phyloP scores from a whole-genome alignment of 2,329 filamentous ascomycete genomes.

The Pestalotiopsis sp. region DNA sequence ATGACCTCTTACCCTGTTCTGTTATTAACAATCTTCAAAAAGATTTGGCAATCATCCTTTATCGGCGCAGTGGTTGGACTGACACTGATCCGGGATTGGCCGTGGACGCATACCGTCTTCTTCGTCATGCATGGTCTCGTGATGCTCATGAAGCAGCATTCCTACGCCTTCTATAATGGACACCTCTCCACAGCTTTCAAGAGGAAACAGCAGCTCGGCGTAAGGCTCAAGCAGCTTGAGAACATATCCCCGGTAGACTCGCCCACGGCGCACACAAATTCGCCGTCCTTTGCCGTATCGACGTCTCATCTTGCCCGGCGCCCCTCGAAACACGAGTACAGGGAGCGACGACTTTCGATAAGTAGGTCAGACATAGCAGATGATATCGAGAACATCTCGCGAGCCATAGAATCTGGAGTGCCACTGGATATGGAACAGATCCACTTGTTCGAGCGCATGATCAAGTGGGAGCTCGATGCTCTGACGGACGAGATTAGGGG shows the following conservation, averaged over 20 bases:
- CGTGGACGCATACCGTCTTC: constrained; percentile 78
- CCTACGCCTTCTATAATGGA: constrained; percentile 78
- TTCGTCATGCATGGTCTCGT: constrained; percentile 52
- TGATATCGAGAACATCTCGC: constrained; percentile 62
- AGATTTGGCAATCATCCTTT: constrained; percentile 70
- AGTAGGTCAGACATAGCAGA: constrained; percentile 29
- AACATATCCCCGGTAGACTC: constrained; percentile 46
- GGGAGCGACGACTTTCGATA: constrained; percentile 44
- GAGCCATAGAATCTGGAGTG: constrained; percentile 61
- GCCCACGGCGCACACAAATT: constrained; percentile 41
- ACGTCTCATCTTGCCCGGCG: constrained; percentile 45
- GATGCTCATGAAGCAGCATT: constrained; percentile 84
- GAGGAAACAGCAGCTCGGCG: constrained; percentile 44
- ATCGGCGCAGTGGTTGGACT: constrained; percentile 64
- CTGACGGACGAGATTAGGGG: constrained; percentile 67
- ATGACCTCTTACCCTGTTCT: background rate
- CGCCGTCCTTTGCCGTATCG: constrained; percentile 42
- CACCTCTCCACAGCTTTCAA: constrained; percentile 65
- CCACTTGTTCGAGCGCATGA: constrained; percentile 62
- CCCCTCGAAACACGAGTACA: constrained; percentile 41
- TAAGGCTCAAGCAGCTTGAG: constrained; percentile 59
- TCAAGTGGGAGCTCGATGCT: constrained; percentile 67
- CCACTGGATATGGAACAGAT: constrained; percentile 65
- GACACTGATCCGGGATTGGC: constrained; percentile 73
- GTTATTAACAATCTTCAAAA: background rate